Percentiles rank a stretch among this genome's conserved stretches.
These are phyloP conservation scores for Petunia secreta DNA, from an alignment of 257 asterid genomes.

Conservation along the genomic window DNA sequence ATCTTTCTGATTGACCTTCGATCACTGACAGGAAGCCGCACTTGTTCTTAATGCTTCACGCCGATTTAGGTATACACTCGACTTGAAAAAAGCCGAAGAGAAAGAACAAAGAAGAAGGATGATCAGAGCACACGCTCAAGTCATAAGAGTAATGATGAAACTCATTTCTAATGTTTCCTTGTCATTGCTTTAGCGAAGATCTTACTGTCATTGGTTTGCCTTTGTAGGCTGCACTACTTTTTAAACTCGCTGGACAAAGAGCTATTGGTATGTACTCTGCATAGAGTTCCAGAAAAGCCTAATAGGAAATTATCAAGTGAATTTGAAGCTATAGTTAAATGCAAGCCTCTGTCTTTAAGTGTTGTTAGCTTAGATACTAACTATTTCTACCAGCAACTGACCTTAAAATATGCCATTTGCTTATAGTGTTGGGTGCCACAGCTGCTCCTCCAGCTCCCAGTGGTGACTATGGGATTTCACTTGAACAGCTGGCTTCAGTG, in stretches of 20 bases:
- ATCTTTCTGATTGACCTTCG: constrained; percentile 29
- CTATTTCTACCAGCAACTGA: not conserved
- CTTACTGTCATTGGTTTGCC: constrained; percentile 31
- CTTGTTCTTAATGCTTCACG: constrained; percentile 97
- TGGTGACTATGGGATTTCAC: constrained; percentile 70
- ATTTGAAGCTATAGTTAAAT: constrained; percentile 19
- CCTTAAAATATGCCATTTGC: constrained; percentile 2
- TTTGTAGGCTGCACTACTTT: constrained; percentile 88
- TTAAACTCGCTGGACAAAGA: constrained; percentile 92
- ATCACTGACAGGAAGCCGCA: constrained; percentile 77
- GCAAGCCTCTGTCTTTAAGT: not conserved
- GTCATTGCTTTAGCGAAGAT: not conserved
- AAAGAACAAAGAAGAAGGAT: constrained; percentile 69
- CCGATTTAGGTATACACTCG: constrained; percentile 87
- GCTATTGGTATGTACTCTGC: constrained; percentile 65
- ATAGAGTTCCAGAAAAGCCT: not conserved
- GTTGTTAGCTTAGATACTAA: constrained; percentile 18
- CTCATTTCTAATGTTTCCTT: constrained; percentile 16
- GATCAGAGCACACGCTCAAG: constrained; percentile 99
- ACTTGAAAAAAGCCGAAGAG: constrained; percentile 74
- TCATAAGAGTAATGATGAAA: constrained; percentile 65
- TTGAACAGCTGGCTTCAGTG: constrained; percentile 76
- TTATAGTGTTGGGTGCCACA: constrained; percentile 65
- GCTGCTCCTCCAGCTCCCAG: constrained; percentile 61
- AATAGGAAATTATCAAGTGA: not conserved